Evolutionary conservation across 805 yeast species (phyloP).

Genomic region (Candida nemodendra): DNA sequence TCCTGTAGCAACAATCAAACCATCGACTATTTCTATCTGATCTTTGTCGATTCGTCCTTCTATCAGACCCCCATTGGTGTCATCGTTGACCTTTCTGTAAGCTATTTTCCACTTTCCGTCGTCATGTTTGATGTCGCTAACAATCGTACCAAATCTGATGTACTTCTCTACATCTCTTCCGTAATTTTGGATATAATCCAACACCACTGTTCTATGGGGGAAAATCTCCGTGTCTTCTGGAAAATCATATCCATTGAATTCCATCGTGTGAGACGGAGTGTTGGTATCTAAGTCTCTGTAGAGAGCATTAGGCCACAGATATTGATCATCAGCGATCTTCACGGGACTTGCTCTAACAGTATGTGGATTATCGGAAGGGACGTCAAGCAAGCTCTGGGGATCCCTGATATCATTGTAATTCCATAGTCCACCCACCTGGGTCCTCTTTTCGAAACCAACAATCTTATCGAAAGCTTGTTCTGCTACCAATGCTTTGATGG

Average conservation of each 20-base stretch:
- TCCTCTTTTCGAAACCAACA: slow-evolving; percentile 58
- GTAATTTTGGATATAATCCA: slow-evolving; percentile 55
- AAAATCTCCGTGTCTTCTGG: slow-evolving; percentile 46
- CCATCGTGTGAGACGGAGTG: slow-evolving; percentile 65
- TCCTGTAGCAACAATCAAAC: slow-evolving; percentile 63
- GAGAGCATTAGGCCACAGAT: slow-evolving; percentile 52
- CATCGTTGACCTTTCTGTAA: slow-evolving; percentile 31
- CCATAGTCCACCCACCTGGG: slow-evolving; percentile 80
- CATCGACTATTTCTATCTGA: slow-evolving; percentile 50
- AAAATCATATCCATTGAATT: slow-evolving; percentile 53
- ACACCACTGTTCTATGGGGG: slow-evolving; percentile 57
- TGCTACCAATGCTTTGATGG: slow-evolving; percentile 58
- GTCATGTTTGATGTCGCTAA: slow-evolving; percentile 38
- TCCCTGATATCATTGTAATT: slow-evolving; percentile 43
- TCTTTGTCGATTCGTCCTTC: slow-evolving; percentile 18
- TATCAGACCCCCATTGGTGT: slow-evolving; percentile 33
- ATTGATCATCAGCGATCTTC: slow-evolving; percentile 9
- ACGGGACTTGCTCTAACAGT: slow-evolving; percentile 10
- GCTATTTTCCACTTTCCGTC: slow-evolving; percentile 44
- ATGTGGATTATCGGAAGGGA: slow-evolving; percentile 34
- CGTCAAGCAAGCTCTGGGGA: slow-evolving; percentile 9
- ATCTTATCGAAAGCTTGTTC: slow-evolving; percentile 48
- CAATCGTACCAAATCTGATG: slow-evolving; percentile 47
- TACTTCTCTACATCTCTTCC: slow-evolving; percentile 38
- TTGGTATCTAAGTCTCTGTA: slow-evolving; percentile 71